These are phyloP conservation scores for Mucor saturninus DNA, from an alignment of 371 early-diverging fungal species.

Conservation along the genomic window DNA sequence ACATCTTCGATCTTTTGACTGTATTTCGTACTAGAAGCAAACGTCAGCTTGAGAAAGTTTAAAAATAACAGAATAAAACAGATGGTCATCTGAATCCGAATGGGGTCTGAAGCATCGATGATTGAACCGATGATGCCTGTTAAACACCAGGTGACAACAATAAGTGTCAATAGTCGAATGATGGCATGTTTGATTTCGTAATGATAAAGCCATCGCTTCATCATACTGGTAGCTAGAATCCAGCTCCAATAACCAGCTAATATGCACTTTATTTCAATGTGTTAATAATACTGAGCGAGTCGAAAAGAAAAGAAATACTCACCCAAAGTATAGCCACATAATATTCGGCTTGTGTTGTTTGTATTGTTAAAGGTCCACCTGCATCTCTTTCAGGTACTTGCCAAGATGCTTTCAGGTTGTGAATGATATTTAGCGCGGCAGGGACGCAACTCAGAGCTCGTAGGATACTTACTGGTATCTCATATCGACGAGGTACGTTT, in stretches of 20 bases:
- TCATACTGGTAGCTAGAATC: slow-evolving; percentile 60
- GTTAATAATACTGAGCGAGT: background rate
- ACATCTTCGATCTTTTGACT: slow-evolving; percentile 41
- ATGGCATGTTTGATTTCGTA: slow-evolving; percentile 64
- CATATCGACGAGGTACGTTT: slow-evolving; percentile 32
- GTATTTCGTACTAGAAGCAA: slow-evolving; percentile 54
- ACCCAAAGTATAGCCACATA: slow-evolving; percentile 68
- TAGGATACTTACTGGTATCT: slow-evolving; percentile 23
- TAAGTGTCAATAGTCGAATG: slow-evolving; percentile 60
- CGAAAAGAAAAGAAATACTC: slow-evolving; percentile 5
- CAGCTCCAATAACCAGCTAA: slow-evolving; percentile 44
- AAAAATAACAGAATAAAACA: slow-evolving; percentile 51
- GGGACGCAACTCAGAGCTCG: slow-evolving; percentile 48
- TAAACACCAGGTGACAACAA: slow-evolving; percentile 57
- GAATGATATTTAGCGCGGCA: slow-evolving; percentile 47
- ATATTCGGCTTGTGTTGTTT: slow-evolving; percentile 58
- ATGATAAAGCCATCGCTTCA: slow-evolving; percentile 65
- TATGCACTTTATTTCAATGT: slow-evolving; percentile 6
- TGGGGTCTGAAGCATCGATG: slow-evolving; percentile 55
- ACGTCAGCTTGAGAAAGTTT: slow-evolving; percentile 57
- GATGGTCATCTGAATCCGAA: slow-evolving; percentile 56
- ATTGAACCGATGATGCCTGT: slow-evolving; percentile 49
- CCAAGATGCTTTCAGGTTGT: slow-evolving; percentile 44
- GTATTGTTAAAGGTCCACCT: slow-evolving; percentile 50
- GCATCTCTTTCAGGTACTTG: slow-evolving; percentile 53